Conservation (phyloP, 2,329 filamentous ascomycete genomes). For the Ophiostoma himal-ulmi region DNA sequence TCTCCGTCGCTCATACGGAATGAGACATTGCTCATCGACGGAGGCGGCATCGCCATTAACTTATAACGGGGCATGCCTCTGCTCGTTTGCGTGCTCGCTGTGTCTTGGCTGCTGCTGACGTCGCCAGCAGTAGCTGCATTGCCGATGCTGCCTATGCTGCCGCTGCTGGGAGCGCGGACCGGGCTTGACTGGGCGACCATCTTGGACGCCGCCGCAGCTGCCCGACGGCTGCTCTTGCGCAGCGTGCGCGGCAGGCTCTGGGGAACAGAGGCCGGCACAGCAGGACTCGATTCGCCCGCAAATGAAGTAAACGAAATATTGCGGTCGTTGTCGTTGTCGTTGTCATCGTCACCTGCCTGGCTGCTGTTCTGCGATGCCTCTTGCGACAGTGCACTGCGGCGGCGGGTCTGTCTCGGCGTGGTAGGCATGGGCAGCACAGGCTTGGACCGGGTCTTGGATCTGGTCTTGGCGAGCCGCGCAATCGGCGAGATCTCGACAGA, state of each 20-base stretch:
- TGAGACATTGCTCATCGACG: constrained; percentile 29
- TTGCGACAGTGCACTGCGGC: constrained; percentile 15
- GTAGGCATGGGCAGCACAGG: constrained; percentile 8
- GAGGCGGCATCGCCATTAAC: constrained; percentile 18
- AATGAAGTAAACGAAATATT: not conserved
- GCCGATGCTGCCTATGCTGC: not conserved
- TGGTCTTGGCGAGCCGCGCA: not conserved
- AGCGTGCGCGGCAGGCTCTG: constrained; percentile 16
- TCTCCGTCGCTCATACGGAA: constrained; percentile 42
- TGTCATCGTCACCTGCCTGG: not conserved
- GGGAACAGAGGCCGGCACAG: not conserved
- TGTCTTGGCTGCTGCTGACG: not conserved
- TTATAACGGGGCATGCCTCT: constrained; percentile 12
- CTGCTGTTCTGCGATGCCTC: constrained; percentile 15
- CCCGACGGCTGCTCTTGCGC: constrained; percentile 10
- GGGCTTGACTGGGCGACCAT: constrained; percentile 22
- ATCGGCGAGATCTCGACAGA: constrained; percentile 14
- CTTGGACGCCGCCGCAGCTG: not conserved
- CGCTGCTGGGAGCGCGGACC: constrained; percentile 9
- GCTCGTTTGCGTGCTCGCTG: not conserved
- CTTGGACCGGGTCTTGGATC: not conserved
- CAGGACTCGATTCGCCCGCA: not conserved
- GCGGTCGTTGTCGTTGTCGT: not conserved
- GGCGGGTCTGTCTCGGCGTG: constrained; percentile 21
- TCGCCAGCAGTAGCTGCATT: not conserved